Base-by-base conservation (phyloP, 2,329 filamentous ascomycete species). In the Alternaria burnsii region DNA sequence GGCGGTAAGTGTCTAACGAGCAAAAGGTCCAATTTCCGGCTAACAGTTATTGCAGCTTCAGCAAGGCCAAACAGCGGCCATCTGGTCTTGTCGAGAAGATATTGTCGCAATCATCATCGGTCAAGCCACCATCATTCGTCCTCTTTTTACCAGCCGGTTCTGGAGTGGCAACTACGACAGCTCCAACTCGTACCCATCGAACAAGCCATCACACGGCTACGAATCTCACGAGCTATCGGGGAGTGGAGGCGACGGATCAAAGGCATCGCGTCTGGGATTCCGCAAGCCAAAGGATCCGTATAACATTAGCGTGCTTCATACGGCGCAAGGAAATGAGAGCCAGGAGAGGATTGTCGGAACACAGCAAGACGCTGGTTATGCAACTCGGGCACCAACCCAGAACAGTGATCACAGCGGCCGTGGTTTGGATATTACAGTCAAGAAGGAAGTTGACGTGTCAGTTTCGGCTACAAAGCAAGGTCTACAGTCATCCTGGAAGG, bases 21-120 rank as follows among this genome's bases (percentile, higher is more conserved):
- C 12, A 14, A 41, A 14, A 22, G n/a, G 40, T 18, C 5, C n/a
- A n/a, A 2, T 41, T 11, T 10, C 9, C 10, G 42, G 14, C 43
- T 54, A 9, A 47, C 52, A 12, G 5, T 32, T 32, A 16, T 7
- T 18, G 6, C 14, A 56, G 64, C 64, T 58, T 24, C 52, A 59
- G 55, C 59, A 60, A 59, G 63, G 63, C 32, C 30, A 63, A 28
- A 67, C 58, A 26, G 63, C 65, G 12, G 78, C 79, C 1, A 71
- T 81, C 20, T 81, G 79, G 79, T 79, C 77, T 4, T 74, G 77
- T 26, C 75, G 78, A 12, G 78, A 81, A 59, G 77, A 79, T 54
- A 71, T 77, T n/a, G 74, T 80, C 8, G 77, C 75, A 4, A 74
- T 80, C 40, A 70, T 79, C 2, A 75, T 80, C 2, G 76, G 76